Conservation (phyloP, 2,329 filamentous ascomycete species). For the Pseudogymnoascus sp. region DNA sequence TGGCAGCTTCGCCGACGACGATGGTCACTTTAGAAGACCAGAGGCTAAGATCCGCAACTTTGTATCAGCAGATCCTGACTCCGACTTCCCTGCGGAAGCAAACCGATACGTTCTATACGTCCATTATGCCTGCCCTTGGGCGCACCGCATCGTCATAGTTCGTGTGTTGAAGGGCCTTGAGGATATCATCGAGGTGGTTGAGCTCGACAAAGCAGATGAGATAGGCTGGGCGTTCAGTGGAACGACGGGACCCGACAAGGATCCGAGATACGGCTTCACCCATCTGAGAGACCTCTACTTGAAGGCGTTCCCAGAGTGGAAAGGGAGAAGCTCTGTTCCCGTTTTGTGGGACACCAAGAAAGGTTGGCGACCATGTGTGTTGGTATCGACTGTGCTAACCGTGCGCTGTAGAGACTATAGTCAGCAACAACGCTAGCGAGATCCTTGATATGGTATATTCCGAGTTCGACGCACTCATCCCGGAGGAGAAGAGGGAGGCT, state of each 20-base stretch:
- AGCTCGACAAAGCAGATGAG: neutral
- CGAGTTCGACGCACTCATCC: slow-evolving; percentile 28
- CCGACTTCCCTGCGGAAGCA: slow-evolving; percentile 52
- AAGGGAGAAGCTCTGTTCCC: slow-evolving; percentile 66
- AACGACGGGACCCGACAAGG: neutral
- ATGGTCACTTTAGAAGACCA: slow-evolving; percentile 84
- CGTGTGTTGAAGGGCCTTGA: slow-evolving; percentile 68
- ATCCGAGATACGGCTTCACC: slow-evolving; percentile 38
- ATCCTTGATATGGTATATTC: slow-evolving; percentile 73
- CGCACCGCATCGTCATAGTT: slow-evolving; percentile 67
- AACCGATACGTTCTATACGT: slow-evolving; percentile 54
- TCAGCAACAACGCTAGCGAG: slow-evolving; percentile 72
- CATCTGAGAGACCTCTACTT: slow-evolving; percentile 64
- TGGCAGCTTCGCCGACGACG: slow-evolving; percentile 52
- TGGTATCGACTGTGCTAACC: neutral
- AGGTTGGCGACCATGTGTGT: neutral
- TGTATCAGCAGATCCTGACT: slow-evolving; percentile 37
- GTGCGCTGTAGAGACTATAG: slow-evolving; percentile 45
- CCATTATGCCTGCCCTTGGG: slow-evolving; percentile 31
- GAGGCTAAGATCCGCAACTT: slow-evolving; percentile 65
- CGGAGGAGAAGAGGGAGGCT: slow-evolving; percentile 20
- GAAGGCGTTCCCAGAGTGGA: slow-evolving; percentile 49
- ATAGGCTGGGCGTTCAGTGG: neutral
- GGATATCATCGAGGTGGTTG: slow-evolving; percentile 53
- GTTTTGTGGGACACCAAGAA: slow-evolving; percentile 62